These are phyloP conservation scores for Paxillus rubicundulus DNA, from an alignment of 768 basidiomycete species.

Conservation along the genomic window DNA sequence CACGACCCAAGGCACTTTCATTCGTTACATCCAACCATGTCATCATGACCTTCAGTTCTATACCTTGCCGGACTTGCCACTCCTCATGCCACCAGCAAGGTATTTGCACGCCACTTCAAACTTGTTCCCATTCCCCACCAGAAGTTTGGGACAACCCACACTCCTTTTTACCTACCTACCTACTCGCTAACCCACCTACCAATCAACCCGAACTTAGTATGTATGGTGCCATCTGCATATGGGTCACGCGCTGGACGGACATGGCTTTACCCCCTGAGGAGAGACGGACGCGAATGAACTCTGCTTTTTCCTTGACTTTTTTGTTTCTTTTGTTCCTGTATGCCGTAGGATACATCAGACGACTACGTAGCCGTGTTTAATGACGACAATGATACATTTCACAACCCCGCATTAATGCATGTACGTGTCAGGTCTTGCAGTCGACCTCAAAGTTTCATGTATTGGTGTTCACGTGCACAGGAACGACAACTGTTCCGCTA, in stretches of 20 bases:
- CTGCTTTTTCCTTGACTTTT: conserved; percentile 13
- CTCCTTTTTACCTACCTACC: conserved; percentile 17
- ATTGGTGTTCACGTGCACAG: no score
- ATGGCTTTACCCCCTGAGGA: conserved; percentile 11
- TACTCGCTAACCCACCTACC: conserved; percentile 1
- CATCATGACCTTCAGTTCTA: conserved; percentile 12
- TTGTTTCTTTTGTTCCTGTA: conserved; percentile 13
- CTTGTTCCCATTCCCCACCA: background rate
- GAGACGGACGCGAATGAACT: conserved; percentile 28
- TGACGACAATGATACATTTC: conserved; percentile 21
- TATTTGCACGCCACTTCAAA: conserved; percentile 5
- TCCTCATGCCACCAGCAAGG: conserved; percentile 14
- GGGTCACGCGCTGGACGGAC: conserved; percentile 23
- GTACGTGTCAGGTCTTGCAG: no score
- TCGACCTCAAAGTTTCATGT: no score
- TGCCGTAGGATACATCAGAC: conserved; percentile 29
- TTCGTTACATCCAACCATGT: conserved; percentile 27
- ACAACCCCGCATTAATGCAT: background rate
- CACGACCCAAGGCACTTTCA: conserved; percentile 17
- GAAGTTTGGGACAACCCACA: conserved; percentile 13
- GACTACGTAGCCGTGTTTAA: conserved; percentile 26
- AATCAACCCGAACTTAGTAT: conserved; percentile 16
- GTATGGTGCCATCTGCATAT: conserved; percentile 25
- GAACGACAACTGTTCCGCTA: no score
- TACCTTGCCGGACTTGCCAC: conserved; percentile 22